phyloP scores from a whole-genome alignment of 331 rosid genomes.

The Pyrus hybrid region DNA sequence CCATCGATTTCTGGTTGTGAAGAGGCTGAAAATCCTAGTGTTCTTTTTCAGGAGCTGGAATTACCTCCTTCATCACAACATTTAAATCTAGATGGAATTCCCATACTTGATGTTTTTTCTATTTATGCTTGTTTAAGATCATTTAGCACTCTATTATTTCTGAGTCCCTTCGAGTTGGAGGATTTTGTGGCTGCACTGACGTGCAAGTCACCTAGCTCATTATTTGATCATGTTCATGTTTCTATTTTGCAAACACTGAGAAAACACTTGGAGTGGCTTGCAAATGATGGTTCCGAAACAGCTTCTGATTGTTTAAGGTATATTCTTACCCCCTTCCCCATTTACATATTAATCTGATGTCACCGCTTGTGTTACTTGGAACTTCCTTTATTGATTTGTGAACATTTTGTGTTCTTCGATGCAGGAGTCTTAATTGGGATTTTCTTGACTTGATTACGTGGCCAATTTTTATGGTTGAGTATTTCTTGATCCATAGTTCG shows the following conservation, averaged over 20 bases:
- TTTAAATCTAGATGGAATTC: conserved; percentile 62
- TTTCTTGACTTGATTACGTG: conserved; percentile 81
- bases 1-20: conserved; percentile 24
- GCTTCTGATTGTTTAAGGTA: conserved; percentile 86
- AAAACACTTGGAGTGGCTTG: conserved; percentile 87
- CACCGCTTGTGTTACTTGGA: conserved; percentile 13
- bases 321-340: neutral
- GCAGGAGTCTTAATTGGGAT: conserved; percentile 95
- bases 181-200: conserved; percentile 66
- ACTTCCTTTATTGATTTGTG: conserved; percentile 1
- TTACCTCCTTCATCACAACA: conserved; percentile 79
- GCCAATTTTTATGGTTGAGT: conserved; percentile 92
- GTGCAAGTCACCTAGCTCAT: conserved; percentile 47
- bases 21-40: conserved; percentile 34
- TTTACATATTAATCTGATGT: neutral
- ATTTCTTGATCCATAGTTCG: conserved; percentile 66
- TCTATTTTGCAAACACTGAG: conserved; percentile 68
- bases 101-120: conserved; percentile 75
- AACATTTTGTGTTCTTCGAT: conserved; percentile 19
- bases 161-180: conserved; percentile 95
- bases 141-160: conserved; percentile 72
- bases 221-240: conserved; percentile 77
- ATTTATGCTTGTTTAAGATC: conserved; percentile 79
- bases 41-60: conserved; percentile 40
- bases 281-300: conserved; percentile 74